Base-by-base conservation (phyloP, 495 filamentous ascomycete genomes). In the Penicillium chermesinum region DNA sequence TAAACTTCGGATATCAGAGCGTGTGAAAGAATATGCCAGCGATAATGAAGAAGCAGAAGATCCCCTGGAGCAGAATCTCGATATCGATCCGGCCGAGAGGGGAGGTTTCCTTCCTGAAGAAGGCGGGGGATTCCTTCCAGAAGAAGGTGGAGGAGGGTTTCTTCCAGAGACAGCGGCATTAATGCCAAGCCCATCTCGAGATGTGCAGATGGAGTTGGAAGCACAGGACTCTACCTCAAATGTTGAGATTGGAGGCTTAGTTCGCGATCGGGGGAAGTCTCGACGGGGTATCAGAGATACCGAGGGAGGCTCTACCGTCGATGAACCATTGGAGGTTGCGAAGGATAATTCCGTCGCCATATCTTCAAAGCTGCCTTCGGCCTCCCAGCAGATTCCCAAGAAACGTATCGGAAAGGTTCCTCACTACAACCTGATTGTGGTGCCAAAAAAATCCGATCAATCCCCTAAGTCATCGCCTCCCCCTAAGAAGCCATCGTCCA, bases 1-100 rank as follows among this genome's bases (percentile, higher is more conserved):
- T 45, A 87, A 74, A 22, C 63, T 97, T 55, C 76, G 88, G 45
- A 89, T 98, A 46, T 74, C 82, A 41, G 79, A 94, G 66, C 78
- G 89, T 47, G 80, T 96, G 7, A 79, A 78, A 45, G 71, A 63
- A 4, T 87, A 87, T 61, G 76, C 71, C 2, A 63, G 71, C 42
- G 79, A 82, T 46, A 80, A 74, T 5, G 75, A 78, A 38, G 55
- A 61, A 43, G 40, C 27, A 9, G 48, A 44, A 55, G 56, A 57
- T 44, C 59, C 60, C 38, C 34, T 25, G 25, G 25, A 30, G 10
- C 25, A 30, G 10, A 10, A 30, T 14, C 34, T 44, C 39, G 52
- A 30, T 4, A n/a, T n/a, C n/a, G n/a, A n/a, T 1, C 13, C 41
- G 14, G 21, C 42, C 54, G 49, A 43, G 45, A 52, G 41, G 56